Base-by-base conservation (phyloP, 768 basidiomycete species). In the Megacollybia marginata region DNA sequence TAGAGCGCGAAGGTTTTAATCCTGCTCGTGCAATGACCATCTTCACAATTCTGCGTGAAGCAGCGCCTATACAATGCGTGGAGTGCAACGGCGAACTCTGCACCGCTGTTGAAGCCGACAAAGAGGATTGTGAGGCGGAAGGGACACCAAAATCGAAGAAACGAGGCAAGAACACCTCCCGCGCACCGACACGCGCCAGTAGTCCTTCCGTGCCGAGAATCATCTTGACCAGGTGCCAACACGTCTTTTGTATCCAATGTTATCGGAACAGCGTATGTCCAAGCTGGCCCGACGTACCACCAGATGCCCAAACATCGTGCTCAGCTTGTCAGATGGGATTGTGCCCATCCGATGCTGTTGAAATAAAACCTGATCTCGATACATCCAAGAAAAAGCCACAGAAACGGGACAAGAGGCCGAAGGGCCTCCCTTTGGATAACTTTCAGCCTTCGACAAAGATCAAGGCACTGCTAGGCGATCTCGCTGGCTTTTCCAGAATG, bases 151-250 rank as follows among this genome's bases (percentile, higher is more conserved):
- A 74, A 54, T 73, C 67, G 15, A 67, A 70, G 19, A 67, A 76
- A 47, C 75, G 79, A 61, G 57, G 67, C 20, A 84, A 87, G 61
- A 69, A 69, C 13, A 52, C 67, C 16, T 89, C 88, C 40, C 81
- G 88, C n/a, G 71, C 71, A 1, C 74, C 84, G 1, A 90, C 90
- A 36, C 79, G 89, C 32, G 80, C 85, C 35, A 87, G 69, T 55
- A 90, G 88, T 58, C 89, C 89, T 4, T 70, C 74, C 44, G 66
- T 65, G 2, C 75, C 77, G 2, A 80, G 77, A 20, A 80, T 85
- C 0, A 69, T 97, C 47, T 67, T 99, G 61, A 96, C 96, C 11
- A 81, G 87, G 53, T 99, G 96, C 63, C 89, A 92, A 59, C 96
- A 99, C 64, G 74, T 98, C 31, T 97, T 89, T 65, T 99, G 96